phyloP scores from a whole-genome alignment of 495 filamentous ascomycete genomes.

The Aspergillus ellipticus region DNA sequence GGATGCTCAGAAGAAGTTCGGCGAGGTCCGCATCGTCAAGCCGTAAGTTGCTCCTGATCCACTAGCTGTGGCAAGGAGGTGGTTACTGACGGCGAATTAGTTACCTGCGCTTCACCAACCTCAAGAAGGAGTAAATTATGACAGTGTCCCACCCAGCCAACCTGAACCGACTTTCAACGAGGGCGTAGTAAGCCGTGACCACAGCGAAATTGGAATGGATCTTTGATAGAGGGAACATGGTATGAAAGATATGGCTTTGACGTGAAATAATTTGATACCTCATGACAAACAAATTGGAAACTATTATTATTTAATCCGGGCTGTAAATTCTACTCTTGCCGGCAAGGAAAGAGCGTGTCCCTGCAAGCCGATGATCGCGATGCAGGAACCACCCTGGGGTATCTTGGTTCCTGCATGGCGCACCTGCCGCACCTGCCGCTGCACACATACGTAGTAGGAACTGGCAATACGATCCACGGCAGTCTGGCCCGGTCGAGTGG shows the following conservation, averaged over 20 bases:
- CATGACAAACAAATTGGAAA: no score
- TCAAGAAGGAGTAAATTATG: constrained; percentile 33
- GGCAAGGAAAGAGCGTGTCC: no score
- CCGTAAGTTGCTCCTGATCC: constrained; percentile 56
- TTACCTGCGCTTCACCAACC: constrained; percentile 47
- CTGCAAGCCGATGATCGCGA: no score
- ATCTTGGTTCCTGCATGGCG: no score
- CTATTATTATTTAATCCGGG: no score
- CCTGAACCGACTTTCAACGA: background rate
- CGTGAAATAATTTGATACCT: constrained; percentile 3
- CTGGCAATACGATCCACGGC: no score
- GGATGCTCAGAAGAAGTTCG: constrained; percentile 86
- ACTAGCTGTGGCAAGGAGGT: background rate
- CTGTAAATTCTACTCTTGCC: no score
- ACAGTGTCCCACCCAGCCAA: constrained; percentile 7
- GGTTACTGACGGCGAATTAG: constrained; percentile 21
- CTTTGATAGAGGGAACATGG: background rate
- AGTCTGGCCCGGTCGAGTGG: no score
- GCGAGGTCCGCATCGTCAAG: constrained; percentile 88
- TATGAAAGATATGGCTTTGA: constrained; percentile 14
- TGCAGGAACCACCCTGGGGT: no score
- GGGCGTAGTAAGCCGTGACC: background rate
- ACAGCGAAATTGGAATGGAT: background rate
- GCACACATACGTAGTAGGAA: no score
- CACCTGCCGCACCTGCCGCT: no score